A percentile compares a stretch with the other conserved stretches of the same genome.
These are phyloP conservation scores for Mycena belliarum DNA, from an alignment of 768 basidiomycete genomes.

Conservation along the genomic window DNA sequence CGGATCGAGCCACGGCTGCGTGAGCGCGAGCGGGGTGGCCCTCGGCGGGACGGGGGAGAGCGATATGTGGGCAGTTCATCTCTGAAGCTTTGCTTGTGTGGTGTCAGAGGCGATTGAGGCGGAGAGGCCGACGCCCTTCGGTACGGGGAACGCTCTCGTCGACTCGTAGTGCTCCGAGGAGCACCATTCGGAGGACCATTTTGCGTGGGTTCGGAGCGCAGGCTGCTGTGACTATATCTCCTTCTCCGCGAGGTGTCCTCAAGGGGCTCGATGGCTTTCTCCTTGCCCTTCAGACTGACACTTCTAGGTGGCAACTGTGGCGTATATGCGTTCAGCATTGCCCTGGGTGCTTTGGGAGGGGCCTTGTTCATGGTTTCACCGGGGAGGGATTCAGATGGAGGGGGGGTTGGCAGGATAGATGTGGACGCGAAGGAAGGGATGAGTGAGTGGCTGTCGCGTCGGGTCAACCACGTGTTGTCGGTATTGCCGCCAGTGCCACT, in stretches of 20 bases:
- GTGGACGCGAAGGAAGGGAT: slow-evolving; percentile 11
- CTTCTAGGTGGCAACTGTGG: background rate
- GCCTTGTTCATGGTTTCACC: slow-evolving; percentile 1
- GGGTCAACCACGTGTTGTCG: slow-evolving; percentile 8
- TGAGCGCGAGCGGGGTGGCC: background rate
- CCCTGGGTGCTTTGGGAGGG: slow-evolving; percentile 11
- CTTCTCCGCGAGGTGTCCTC: background rate
- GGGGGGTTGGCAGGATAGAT: slow-evolving; percentile 14
- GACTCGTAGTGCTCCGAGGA: background rate
- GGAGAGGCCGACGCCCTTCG: slow-evolving; percentile 6
- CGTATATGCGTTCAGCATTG: background rate
- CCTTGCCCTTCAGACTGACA: slow-evolving; percentile 17
- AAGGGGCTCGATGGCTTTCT: slow-evolving; percentile 5
- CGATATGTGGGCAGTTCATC: slow-evolving; percentile 11
- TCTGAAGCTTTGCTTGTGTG: background rate
- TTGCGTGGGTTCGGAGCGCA: background rate
- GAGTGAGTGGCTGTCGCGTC: slow-evolving; percentile 10
- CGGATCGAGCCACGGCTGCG: background rate
- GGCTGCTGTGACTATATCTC: background rate
- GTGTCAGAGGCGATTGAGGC: background rate
- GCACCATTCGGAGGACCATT: background rate
- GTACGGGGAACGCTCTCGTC: background rate
- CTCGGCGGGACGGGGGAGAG: slow-evolving; percentile 2
- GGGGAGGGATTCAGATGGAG: slow-evolving; percentile 1
- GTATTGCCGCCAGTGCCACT: background rate